Conservation (phyloP, 129 eudicot genomes). For the Lactuca saligna region DNA sequence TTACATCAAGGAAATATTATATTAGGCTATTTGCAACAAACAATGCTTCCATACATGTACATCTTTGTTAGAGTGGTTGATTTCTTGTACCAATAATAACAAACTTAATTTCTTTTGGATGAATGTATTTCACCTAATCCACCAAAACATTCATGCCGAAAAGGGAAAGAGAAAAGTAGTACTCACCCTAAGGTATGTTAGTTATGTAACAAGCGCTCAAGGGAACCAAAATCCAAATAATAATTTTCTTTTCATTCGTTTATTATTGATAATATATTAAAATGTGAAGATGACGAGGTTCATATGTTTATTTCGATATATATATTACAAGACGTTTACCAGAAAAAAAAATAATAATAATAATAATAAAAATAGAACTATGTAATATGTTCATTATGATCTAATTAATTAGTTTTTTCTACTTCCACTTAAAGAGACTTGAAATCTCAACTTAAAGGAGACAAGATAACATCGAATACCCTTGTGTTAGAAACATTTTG, state of each 20-base stretch:
- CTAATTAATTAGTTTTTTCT: too few relatives aligned
- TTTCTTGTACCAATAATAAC: slow-evolving; percentile 14
- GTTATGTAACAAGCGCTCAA: background rate
- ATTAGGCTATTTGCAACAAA: background rate
- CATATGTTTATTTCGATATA: background rate
- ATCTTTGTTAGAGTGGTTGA: slow-evolving; percentile 24
- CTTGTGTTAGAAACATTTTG: too few relatives aligned
- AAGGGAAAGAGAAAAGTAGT: background rate
- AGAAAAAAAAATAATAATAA: too few relatives aligned
- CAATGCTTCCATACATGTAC: slow-evolving; percentile 3
- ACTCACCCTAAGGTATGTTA: background rate
- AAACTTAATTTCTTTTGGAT: slow-evolving; percentile 11
- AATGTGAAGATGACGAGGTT: background rate
- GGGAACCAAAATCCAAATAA: background rate
- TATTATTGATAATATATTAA: background rate
- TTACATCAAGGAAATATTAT: background rate
- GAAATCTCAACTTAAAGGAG: too few relatives aligned
- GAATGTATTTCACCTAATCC: slow-evolving; percentile 17
- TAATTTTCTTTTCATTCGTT: too few relatives aligned
- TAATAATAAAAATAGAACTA: too few relatives aligned
- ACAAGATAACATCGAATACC: too few relatives aligned
- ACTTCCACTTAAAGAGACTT: too few relatives aligned
- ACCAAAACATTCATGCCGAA: slow-evolving; percentile 11
- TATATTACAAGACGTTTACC: background rate
- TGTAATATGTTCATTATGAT: too few relatives aligned